phyloP scores from a whole-genome alignment of 2,329 filamentous ascomycete genomes.

The Graphilbum fragrans region DNA sequence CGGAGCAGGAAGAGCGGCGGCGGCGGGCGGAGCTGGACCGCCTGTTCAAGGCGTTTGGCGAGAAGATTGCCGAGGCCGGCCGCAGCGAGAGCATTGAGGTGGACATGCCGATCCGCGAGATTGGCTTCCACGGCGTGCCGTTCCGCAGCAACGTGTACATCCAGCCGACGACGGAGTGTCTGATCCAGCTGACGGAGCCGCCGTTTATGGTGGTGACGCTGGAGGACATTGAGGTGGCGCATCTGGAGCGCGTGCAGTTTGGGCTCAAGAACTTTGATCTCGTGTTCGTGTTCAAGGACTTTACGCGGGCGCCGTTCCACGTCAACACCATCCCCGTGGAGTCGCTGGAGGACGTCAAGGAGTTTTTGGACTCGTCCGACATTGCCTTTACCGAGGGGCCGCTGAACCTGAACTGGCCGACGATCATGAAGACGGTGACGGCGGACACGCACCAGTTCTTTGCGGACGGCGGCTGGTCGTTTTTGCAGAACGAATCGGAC shows the following conservation, averaged over 20 bases:
- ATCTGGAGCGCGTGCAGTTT: constrained; percentile 91
- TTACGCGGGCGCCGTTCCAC: constrained; percentile 77
- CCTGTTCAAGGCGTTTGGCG: constrained; percentile 89
- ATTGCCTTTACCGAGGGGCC: constrained; percentile 91
- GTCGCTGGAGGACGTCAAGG: constrained; percentile 86
- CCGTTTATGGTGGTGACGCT: constrained; percentile 94
- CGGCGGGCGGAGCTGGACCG: constrained; percentile 86
- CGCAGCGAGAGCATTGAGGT: constrained; percentile 85
- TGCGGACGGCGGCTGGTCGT: constrained; percentile 86
- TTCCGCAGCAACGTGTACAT: constrained; percentile 92
- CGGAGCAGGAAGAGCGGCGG: constrained; percentile 91
- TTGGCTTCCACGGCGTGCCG: constrained; percentile 93
- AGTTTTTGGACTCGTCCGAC: constrained; percentile 92
- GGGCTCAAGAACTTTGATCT: constrained; percentile 98
- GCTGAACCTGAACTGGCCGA: constrained; percentile 95
- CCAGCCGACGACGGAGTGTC: constrained; percentile 89
- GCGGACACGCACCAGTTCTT: constrained; percentile 94
- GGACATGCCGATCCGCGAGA: constrained; percentile 91
- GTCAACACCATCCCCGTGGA: constrained; percentile 98
- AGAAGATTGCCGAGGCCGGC: constrained; percentile 94
- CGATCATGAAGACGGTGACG: constrained; percentile 98
- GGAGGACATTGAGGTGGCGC: constrained; percentile 90
- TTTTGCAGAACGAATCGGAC: constrained; percentile 79
- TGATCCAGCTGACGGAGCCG: constrained; percentile 93
- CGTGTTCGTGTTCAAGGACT: constrained; percentile 97